Evolutionary conservation across 768 basidiomycete species (phyloP).

Genomic region (Mycena galericulata): DNA sequence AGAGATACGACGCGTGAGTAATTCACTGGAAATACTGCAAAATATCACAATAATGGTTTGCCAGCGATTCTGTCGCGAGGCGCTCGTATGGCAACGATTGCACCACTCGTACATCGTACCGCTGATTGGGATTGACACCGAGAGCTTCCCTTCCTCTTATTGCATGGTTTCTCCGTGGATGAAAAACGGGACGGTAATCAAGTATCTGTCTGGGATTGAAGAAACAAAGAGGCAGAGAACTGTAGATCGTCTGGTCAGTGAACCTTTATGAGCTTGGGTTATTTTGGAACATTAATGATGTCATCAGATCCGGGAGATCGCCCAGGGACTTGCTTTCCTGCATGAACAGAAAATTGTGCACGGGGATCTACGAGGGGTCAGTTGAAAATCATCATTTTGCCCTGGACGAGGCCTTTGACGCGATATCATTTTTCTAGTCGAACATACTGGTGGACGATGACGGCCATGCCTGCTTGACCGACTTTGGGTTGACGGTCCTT

Average conservation of each 20-base stretch:
- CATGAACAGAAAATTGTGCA: conserved; percentile 34
- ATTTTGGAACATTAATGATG: no score
- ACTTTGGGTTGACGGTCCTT: conserved; percentile 34
- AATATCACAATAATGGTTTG: background rate
- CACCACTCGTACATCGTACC: conserved; percentile 25
- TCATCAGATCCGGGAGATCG: conserved; percentile 36
- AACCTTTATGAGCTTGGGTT: no score
- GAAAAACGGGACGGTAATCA: conserved; percentile 40
- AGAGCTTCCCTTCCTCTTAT: conserved; percentile 30
- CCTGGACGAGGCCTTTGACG: background rate
- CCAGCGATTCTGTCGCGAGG: conserved; percentile 40
- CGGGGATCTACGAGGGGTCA: conserved; percentile 34
- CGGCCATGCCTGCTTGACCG: conserved; percentile 24
- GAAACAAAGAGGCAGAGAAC: background rate
- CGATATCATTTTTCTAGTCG: conserved; percentile 24
- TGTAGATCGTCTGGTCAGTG: conserved; percentile 29
- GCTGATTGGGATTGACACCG: conserved; percentile 2
- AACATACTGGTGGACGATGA: conserved; percentile 34
- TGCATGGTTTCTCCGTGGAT: conserved; percentile 44
- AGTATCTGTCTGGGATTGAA: conserved; percentile 33
- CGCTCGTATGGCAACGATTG: conserved; percentile 35
- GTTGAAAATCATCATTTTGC: background rate
- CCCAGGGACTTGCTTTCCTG: conserved; percentile 31
- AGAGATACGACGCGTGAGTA: conserved; percentile 22
- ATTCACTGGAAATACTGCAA: background rate